Percentiles rank a stretch among this genome's conserved stretches.
Conservation (phyloP, 306 rosid species). For the Argentina anserina region DNA sequence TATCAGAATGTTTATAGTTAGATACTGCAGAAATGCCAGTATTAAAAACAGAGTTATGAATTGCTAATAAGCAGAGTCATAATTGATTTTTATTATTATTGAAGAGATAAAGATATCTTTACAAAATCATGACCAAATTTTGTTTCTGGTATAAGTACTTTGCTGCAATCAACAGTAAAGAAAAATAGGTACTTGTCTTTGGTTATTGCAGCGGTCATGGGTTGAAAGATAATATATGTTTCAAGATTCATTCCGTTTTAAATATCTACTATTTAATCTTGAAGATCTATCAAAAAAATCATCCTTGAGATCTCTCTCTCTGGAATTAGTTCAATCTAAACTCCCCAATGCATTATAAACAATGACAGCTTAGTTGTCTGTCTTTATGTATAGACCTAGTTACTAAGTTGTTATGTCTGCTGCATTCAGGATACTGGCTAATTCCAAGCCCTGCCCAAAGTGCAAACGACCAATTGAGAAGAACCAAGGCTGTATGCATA, state of each 20-base stretch:
- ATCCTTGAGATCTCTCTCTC: neutral
- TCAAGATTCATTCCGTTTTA: neutral
- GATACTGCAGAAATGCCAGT: neutral
- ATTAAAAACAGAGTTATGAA: neutral
- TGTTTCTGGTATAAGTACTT: neutral
- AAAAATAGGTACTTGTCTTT: neutral
- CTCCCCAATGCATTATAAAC: neutral
- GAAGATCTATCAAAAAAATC: neutral
- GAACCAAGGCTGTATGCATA: constrained; percentile 94
- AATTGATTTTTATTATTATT: neutral
- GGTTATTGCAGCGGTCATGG: neutral
- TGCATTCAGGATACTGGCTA: constrained; percentile 61
- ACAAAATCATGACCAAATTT: neutral
- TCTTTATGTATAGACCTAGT: neutral
- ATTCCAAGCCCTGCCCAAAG: constrained; percentile 86
- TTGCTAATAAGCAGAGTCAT: neutral
- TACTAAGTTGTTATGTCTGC: constrained; percentile 15
- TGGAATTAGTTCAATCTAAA: neutral
- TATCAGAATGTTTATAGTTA: neutral
- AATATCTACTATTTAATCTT: neutral
- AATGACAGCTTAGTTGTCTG: neutral
- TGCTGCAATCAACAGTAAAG: neutral
- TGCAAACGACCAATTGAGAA: constrained; percentile 92
- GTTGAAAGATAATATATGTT: neutral
- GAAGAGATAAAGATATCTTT: neutral